Conservation (phyloP, 2,329 filamentous ascomycete species). For the Ophiostoma ulmi region DNA sequence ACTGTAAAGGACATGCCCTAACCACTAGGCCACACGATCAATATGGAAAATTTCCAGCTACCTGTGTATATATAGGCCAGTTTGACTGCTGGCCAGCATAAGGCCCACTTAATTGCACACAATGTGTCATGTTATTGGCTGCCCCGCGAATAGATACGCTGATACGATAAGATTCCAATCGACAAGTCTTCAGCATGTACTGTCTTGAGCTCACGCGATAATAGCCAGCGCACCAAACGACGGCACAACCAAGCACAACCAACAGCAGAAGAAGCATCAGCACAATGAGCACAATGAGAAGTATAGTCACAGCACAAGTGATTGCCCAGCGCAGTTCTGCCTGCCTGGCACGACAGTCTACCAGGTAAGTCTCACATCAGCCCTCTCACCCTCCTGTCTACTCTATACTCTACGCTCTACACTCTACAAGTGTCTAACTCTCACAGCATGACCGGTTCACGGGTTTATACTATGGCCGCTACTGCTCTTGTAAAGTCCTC, state of each 20-base stretch:
- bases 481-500: background rate
- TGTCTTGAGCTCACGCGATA: background rate
- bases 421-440: background rate
- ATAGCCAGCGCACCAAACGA: background rate
- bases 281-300: slow-evolving; percentile 21
- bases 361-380: background rate
- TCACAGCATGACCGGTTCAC: background rate
- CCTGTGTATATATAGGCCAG: slow-evolving; percentile 9
- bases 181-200: background rate
- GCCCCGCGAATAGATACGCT: background rate
- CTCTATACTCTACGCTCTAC: background rate
- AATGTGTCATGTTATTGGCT: background rate
- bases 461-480: background rate
- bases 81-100: background rate
- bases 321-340: slow-evolving; percentile 21
- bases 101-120: background rate
- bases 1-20: slow-evolving; percentile 32
- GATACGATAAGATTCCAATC: background rate
- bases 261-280: background rate
- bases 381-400: background rate
- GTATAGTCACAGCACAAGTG: slow-evolving; percentile 19
- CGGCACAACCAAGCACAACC: background rate
- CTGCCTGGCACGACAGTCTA: slow-evolving; percentile 12
- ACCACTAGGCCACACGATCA: slow-evolving; percentile 31
- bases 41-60: slow-evolving; percentile 15